phyloP scores from a whole-genome alignment of 1,284 basidiomycete species.

The Tilletia setariae region DNA sequence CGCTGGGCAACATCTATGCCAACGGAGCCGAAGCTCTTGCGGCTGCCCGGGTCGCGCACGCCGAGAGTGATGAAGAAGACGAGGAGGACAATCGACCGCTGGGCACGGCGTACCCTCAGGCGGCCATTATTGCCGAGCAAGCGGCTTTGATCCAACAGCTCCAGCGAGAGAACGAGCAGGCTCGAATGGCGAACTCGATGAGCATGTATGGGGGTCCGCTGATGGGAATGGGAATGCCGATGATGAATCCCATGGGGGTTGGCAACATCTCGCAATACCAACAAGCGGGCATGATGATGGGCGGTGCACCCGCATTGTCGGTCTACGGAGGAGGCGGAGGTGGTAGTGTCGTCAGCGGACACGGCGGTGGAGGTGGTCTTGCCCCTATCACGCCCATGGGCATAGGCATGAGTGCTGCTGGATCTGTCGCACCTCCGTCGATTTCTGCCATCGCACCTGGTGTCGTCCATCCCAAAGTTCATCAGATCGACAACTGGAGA shows the following conservation, averaged over 20 bases:
- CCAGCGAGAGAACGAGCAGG: slow-evolving; percentile 36
- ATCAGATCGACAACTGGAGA: slow-evolving; percentile 37
- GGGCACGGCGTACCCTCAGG: slow-evolving; percentile 45
- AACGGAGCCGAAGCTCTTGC: slow-evolving; percentile 28
- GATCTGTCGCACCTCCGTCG: slow-evolving; percentile 14
- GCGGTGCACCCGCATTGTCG: too few species aligned
- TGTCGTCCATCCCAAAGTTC: slow-evolving; percentile 30
- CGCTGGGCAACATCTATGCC: slow-evolving; percentile 36
- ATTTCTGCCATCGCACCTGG: background rate
- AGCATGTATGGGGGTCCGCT: slow-evolving; percentile 17
- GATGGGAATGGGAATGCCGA: slow-evolving; percentile 14
- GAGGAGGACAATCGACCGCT: slow-evolving; percentile 39
- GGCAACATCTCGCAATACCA: too few species aligned
- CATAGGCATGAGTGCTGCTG: slow-evolving; percentile 25
- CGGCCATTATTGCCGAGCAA: slow-evolving; percentile 52
- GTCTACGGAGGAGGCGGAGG: slow-evolving; percentile 19
- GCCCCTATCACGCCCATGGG: slow-evolving; percentile 22
- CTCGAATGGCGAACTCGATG: slow-evolving; percentile 23
- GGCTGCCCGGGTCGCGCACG: slow-evolving; percentile 5
- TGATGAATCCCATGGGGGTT: slow-evolving; percentile 3
- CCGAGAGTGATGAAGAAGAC: slow-evolving; percentile 31
- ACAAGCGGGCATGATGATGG: background rate
- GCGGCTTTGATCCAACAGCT: slow-evolving; percentile 45
- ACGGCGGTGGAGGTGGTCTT: slow-evolving; percentile 20
- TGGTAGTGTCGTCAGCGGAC: slow-evolving; percentile 13